phyloP scores from a whole-genome alignment of 1,139 yeast species.

The Yamadazyma sp. region DNA sequence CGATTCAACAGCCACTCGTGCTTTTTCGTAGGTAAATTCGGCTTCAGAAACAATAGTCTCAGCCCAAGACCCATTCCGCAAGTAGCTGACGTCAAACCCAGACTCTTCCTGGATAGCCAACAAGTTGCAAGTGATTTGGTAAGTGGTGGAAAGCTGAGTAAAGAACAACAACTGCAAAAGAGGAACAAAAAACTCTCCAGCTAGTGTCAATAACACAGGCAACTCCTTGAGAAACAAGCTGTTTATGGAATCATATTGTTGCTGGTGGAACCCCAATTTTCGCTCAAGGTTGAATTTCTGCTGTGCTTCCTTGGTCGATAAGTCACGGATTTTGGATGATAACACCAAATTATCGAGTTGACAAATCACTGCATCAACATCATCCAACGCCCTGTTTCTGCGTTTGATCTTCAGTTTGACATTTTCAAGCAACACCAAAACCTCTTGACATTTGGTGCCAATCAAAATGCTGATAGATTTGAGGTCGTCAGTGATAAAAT shows the following conservation, averaged over 20 bases:
- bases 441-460: slow-evolving; percentile 4
- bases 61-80: neutral
- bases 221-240: slow-evolving; percentile 36
- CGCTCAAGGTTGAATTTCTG: slow-evolving; percentile 31
- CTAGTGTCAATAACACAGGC: slow-evolving; percentile 35
- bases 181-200: slow-evolving; percentile 15
- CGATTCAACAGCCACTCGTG: slow-evolving; percentile 19
- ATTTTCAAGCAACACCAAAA: slow-evolving; percentile 22
- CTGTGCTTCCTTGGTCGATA: slow-evolving; percentile 32
- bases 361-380: slow-evolving; percentile 32
- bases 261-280: slow-evolving; percentile 27
- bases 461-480: neutral
- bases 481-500: slow-evolving; percentile 3
- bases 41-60: neutral
- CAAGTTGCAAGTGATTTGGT: slow-evolving; percentile 16
- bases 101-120: neutral
- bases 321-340: slow-evolving; percentile 21
- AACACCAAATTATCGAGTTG: slow-evolving; percentile 25
- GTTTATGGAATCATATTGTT: slow-evolving; percentile 32
- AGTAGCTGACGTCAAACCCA: neutral
- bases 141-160: slow-evolving; percentile 27
- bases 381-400: slow-evolving; percentile 33
- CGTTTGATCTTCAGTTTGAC: slow-evolving; percentile 28
- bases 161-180: slow-evolving; percentile 9
- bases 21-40: neutral